Conservation (phyloP, 768 basidiomycete genomes). For the Boletus sensibilis region DNA sequence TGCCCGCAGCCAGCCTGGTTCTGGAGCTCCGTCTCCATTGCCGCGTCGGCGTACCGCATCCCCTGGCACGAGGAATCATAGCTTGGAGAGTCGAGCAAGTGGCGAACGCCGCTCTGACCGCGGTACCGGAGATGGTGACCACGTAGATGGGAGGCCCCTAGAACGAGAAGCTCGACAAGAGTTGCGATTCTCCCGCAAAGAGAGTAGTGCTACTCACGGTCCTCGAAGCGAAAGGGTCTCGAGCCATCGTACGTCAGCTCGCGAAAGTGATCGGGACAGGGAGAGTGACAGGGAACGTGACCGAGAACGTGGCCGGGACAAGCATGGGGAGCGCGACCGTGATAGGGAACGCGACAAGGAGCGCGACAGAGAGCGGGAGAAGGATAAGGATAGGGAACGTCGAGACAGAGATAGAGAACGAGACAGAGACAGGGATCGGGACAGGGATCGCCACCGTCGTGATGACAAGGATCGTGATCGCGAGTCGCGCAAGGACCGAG, state of each 20-base stretch:
- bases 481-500: slow-evolving; percentile 61
- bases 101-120: slow-evolving; percentile 63
- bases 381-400: slow-evolving; percentile 40
- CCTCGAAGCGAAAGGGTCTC: slow-evolving; percentile 48
- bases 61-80: slow-evolving; percentile 65
- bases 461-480: slow-evolving; percentile 67
- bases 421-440: slow-evolving; percentile 46
- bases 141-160: slow-evolving; percentile 48
- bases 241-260: slow-evolving; percentile 39
- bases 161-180: slow-evolving; percentile 55
- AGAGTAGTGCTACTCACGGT: slow-evolving; percentile 53
- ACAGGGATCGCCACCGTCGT: slow-evolving; percentile 49
- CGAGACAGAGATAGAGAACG: slow-evolving; percentile 47
- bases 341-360: slow-evolving; percentile 48
- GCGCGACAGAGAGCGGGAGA: slow-evolving; percentile 36
- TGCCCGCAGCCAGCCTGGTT: slow-evolving; percentile 48
- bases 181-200: slow-evolving; percentile 39
- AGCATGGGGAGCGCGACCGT: slow-evolving; percentile 46
- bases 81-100: slow-evolving; percentile 70
- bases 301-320: slow-evolving; percentile 46
- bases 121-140: slow-evolving; percentile 42
- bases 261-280: slow-evolving; percentile 38
- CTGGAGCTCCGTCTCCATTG: slow-evolving; percentile 50
- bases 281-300: slow-evolving; percentile 50
- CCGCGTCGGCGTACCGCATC: slow-evolving; percentile 63